Conservation (phyloP, 2,329 filamentous ascomycete species). For the Ascochyta pisi region DNA sequence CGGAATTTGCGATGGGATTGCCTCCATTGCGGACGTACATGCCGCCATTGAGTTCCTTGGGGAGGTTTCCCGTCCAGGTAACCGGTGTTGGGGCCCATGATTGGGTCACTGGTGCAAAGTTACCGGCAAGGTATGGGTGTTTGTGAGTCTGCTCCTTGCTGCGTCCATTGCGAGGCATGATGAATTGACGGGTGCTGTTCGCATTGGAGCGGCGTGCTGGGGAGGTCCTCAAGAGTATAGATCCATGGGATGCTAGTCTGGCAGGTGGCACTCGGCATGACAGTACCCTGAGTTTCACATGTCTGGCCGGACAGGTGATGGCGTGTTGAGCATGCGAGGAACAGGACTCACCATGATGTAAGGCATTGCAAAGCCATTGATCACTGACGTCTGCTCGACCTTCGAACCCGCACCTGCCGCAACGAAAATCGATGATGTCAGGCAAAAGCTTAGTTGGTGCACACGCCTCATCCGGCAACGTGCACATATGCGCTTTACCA, state of each 20-base stretch:
- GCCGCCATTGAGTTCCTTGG: conserved; percentile 69
- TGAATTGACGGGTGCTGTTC: conserved; percentile 15
- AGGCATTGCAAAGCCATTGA: conserved; percentile 6
- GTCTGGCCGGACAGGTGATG: conserved; percentile 8
- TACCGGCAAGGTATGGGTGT: conserved; percentile 67
- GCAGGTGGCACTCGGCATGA: conserved; percentile 11
- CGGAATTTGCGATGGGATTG: conserved; percentile 69
- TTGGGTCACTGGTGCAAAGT: conserved; percentile 71
- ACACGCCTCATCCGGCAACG: conserved; percentile 23
- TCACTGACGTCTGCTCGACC: neutral
- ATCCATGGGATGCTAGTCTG: neutral
- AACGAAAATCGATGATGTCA: conserved; percentile 39
- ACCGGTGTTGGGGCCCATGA: conserved; percentile 65
- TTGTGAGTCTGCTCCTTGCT: conserved; percentile 30
- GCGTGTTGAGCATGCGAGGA: conserved; percentile 3
- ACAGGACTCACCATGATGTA: conserved; percentile 10
- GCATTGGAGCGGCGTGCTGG: conserved; percentile 19
- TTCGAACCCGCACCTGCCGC: conserved; percentile 5
- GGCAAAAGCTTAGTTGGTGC: conserved; percentile 21
- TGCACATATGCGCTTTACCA: conserved; percentile 4
- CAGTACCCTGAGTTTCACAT: conserved; percentile 14
- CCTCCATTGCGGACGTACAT: conserved; percentile 77
- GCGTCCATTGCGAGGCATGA: conserved; percentile 33
- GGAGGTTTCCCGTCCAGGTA: conserved; percentile 64
- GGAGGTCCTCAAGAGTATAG: neutral